Base-by-base conservation (phyloP, 306 rosid species). In the Medicago lupulina region DNA sequence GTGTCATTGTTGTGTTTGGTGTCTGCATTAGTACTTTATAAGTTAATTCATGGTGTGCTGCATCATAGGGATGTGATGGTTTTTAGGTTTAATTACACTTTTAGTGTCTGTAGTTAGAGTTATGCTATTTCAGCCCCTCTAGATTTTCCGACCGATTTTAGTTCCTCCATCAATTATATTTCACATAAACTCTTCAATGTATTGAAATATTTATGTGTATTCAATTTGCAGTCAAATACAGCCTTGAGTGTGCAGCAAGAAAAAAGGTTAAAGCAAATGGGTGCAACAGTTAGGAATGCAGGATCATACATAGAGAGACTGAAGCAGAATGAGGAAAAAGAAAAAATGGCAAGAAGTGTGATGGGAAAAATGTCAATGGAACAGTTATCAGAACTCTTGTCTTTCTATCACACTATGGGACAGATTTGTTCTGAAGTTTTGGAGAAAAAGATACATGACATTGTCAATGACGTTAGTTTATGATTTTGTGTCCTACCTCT, bases 261-360 rank as follows among this genome's bases (percentile, higher is more conserved):
- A 76, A 90, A 87, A 0, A 88, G 97, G 80, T 25, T 94, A 41
- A 94, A 92, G 89, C 96, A 91, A 80, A 90, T 94, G 96, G 98
- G 98, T 4, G 98, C 98, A 85, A 94, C 98, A 40, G 96, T 94
- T 23, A 94, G 97, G 77, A 92, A 91, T 83, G 89, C 83, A 40
- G 89, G 93, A 2, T 90, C 93, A 10, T 94, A 91, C 80, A 79
- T 81, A 61, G 88, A 81, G 83, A 87, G 76, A 75, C 7, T 92
- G 85, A 88, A 87, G 80, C 40, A 87, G 72, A 88, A 88, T 31
- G 97, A 88, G 79, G 86, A 84, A 68, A 89, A 90, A 76, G 95
- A 88, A 17, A 87, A 65, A 43, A 9, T 83, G 78, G 93, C 97
- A 44, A 92, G 89, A 69, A 86, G 76, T 6, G 93, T 87, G 81